Evolutionary conservation across 768 basidiomycete species (phyloP).

Genomic region (Serendipita sp.): DNA sequence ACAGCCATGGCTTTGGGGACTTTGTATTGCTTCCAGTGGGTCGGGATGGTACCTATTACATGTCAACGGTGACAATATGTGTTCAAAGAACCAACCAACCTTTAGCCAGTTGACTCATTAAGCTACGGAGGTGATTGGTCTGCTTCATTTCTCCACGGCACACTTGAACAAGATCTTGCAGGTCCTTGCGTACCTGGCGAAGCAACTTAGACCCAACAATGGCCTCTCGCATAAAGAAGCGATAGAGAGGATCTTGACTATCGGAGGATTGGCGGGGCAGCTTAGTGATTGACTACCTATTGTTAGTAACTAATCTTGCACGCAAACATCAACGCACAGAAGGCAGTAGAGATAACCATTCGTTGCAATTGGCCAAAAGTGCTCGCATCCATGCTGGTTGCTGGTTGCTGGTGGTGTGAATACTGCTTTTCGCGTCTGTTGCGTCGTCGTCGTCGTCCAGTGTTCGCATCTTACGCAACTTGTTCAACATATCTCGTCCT

Average conservation of each 20-base stretch:
- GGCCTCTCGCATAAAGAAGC: conserved; percentile 82
- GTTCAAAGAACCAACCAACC: conserved; percentile 30
- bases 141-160: conserved; percentile 82
- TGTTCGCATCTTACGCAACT: conserved; percentile 86
- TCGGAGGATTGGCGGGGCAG: conserved; percentile 50
- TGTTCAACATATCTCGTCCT: conserved; percentile 72
- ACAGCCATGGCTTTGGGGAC: conserved; percentile 63
- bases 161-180: conserved; percentile 65
- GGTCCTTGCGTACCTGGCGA: conserved; percentile 62
- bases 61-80: neutral
- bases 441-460: conserved; percentile 75
- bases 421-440: conserved; percentile 39
- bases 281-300: conserved; percentile 41
- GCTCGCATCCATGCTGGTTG: conserved; percentile 93
- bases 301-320: neutral
- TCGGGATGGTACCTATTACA: conserved; percentile 61
- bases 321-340: conserved; percentile 29
- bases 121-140: conserved; percentile 83
- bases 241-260: conserved; percentile 69
- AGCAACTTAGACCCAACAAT: conserved; percentile 63
- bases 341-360: conserved; percentile 70
- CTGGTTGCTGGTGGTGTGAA: conserved; percentile 26
- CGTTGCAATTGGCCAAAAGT: conserved; percentile 61
- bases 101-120: conserved; percentile 83
- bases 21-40: conserved; percentile 82